Conservation (phyloP, 352 stramenopile species). For the Globisporangium iwayamae region DNA sequence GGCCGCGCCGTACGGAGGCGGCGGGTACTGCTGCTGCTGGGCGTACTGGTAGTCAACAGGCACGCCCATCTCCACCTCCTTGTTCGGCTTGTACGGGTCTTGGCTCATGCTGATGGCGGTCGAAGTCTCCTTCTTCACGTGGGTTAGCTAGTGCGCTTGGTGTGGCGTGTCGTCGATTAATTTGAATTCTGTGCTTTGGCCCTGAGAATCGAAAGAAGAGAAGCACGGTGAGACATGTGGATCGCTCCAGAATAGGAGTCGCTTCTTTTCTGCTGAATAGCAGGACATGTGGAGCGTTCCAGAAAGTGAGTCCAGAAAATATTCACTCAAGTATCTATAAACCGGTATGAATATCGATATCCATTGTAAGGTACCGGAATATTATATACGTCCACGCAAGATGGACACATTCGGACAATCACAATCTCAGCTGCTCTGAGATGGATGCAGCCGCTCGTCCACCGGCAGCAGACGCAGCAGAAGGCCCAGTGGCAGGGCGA, state of each 20-base stretch:
- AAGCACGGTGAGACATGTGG: neutral
- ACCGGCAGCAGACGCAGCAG: slow-evolving; percentile 4
- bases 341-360: too few species aligned
- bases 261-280: too few species aligned
- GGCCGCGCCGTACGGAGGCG: slow-evolving; percentile 1
- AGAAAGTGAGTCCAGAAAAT: neutral
- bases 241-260: neutral
- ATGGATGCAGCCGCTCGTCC: neutral
- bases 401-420: neutral
- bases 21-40: slow-evolving; percentile 11
- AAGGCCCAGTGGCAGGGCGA: slow-evolving; percentile 31
- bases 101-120: slow-evolving; percentile 11
- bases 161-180: neutral
- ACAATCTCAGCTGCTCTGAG: neutral
- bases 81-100: slow-evolving; percentile 18
- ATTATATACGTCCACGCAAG: neutral
- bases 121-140: neutral
- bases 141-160: neutral
- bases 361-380: too few species aligned
- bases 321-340: neutral
- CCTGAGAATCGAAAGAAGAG: too few species aligned
- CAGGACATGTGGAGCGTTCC: neutral
- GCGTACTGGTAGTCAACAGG: slow-evolving; percentile 13
- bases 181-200: neutral
- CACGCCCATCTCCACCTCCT: slow-evolving; percentile 17